A percentile compares a stretch with the other conserved stretches of the same genome.
These are phyloP conservation scores for Chionographis japonica DNA, from an alignment of 106 monocot species.

Conservation along the genomic window DNA sequence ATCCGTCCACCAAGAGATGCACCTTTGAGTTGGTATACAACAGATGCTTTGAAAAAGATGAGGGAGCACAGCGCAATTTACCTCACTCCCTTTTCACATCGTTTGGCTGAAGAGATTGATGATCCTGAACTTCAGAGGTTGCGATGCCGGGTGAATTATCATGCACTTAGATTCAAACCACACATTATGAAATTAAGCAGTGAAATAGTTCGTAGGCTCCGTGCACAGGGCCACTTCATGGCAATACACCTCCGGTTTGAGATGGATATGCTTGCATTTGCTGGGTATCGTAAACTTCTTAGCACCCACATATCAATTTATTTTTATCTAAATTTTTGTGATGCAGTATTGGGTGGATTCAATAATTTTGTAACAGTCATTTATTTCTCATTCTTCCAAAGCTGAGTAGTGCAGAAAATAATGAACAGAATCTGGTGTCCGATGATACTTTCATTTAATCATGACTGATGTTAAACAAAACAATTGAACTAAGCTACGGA, in stretches of 20 bases:
- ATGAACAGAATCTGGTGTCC: no score
- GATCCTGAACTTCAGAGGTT: constrained; percentile 82
- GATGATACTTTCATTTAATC: no score
- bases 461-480: no score
- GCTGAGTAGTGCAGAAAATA: no score
- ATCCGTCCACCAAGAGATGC: constrained; percentile 95
- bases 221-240: constrained; percentile 84
- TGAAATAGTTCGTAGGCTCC: constrained; percentile 71
- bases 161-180: constrained; percentile 91
- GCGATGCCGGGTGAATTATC: constrained; percentile 96
- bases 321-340: no score
- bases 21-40: constrained; percentile 77
- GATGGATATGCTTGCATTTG: constrained; percentile 99
- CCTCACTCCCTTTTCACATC: constrained; percentile 93
- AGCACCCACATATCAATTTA: background rate
- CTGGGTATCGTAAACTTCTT: constrained; percentile 57
- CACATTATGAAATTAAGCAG: constrained; percentile 83
- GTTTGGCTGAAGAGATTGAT: constrained; percentile 87
- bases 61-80: constrained; percentile 85
- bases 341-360: no score
- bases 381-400: no score
- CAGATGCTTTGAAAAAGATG: constrained; percentile 79
- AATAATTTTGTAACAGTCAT: no score
- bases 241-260: constrained; percentile 98
- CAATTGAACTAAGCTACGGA: no score